Evolutionary conservation across 1,284 basidiomycete genomes (phyloP).

Genomic region (Entoloma clypeatum): DNA sequence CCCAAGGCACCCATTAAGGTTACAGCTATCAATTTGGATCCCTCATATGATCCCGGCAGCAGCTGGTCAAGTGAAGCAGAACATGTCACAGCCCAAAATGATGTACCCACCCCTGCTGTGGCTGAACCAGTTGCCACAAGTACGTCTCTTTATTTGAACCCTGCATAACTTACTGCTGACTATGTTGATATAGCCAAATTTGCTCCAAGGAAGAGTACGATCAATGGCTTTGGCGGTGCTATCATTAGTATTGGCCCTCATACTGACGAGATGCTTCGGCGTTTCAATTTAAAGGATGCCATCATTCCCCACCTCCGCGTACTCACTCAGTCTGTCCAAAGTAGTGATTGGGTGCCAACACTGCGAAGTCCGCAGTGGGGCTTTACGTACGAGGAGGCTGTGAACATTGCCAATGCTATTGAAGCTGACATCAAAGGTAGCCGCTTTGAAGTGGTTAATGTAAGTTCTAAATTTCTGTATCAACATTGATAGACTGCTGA

Average conservation of each 20-base stretch:
- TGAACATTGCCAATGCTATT: no score
- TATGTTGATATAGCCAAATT: background rate
- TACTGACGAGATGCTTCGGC: constrained; percentile 8
- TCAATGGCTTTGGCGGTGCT: constrained; percentile 3
- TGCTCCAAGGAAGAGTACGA: constrained; percentile 1
- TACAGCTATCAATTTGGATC: background rate
- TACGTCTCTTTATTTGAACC: background rate
- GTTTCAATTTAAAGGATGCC: constrained; percentile 4
- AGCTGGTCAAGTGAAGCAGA: no score
- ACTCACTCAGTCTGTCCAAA: constrained; percentile 6
- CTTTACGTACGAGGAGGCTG: no score
- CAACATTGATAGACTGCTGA: no score
- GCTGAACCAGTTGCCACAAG: background rate
- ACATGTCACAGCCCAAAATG: background rate
- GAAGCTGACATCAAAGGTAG: no score
- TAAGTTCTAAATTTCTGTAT: no score
- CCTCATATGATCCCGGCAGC: background rate
- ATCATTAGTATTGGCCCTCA: constrained; percentile 8
- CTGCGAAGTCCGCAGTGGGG: no score
- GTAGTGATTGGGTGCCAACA: constrained; percentile 9
- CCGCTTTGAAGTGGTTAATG: no score
- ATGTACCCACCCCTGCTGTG: no score
- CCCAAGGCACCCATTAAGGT: background rate
- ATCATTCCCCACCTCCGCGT: constrained; percentile 4
- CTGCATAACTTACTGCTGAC: background rate